Conservation (phyloP, 441 rosid genomes). For the Aquilaria agallochum region DNA sequence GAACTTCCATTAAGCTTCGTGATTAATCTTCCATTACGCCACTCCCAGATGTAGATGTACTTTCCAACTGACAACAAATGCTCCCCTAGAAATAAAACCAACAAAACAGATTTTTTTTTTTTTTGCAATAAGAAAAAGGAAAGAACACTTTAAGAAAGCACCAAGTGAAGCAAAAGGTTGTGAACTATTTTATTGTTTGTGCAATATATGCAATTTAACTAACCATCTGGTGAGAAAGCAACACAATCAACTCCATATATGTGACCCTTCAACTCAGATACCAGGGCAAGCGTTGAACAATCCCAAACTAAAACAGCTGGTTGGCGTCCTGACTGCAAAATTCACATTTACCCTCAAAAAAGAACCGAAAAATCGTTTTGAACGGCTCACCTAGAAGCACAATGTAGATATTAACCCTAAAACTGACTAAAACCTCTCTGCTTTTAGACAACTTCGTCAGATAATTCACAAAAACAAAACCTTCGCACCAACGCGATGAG, state of each 20-base stretch:
- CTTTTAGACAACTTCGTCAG: no score
- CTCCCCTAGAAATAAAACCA: constrained; percentile 39
- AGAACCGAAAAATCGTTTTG: no score
- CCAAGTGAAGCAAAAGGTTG: neutral
- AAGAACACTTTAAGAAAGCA: neutral
- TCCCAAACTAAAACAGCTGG: constrained; percentile 89
- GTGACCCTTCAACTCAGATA: constrained; percentile 79
- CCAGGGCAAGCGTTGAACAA: constrained; percentile 28
- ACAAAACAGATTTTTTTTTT: neutral
- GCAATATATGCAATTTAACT: constrained; percentile 17
- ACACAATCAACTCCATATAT: constrained; percentile 72
- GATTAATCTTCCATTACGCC: constrained; percentile 52
- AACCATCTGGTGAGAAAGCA: constrained; percentile 86
- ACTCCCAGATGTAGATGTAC: constrained; percentile 81
- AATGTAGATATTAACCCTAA: no score
- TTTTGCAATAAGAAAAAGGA: neutral
- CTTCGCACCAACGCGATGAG: no score
- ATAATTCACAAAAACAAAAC: no score
- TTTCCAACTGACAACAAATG: constrained; percentile 81
- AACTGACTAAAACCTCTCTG: no score
- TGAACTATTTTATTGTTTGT: neutral
- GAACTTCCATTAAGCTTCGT: constrained; percentile 78
- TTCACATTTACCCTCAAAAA: no score
- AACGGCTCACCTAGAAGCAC: no score
- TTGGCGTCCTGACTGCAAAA: constrained; percentile 67